Conservation (phyloP, 306 rosid genomes). For the Echinosophora koreensis region DNA sequence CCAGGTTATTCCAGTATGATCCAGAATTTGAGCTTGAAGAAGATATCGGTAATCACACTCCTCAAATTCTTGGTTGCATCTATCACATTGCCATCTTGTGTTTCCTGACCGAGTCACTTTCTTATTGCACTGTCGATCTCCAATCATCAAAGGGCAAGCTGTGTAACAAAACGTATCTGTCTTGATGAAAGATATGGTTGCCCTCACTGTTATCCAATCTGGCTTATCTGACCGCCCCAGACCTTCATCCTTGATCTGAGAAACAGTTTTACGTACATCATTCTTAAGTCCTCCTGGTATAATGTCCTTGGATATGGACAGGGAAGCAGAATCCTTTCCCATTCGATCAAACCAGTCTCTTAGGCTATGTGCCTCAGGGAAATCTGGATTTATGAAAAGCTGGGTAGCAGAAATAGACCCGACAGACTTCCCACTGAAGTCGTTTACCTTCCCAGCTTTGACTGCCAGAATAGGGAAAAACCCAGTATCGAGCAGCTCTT, state of each 20-base stretch:
- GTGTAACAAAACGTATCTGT: conserved; percentile 90
- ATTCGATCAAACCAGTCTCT: conserved; percentile 84
- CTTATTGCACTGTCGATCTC: conserved; percentile 93
- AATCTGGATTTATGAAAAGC: conserved; percentile 87
- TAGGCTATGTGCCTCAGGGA: conserved; percentile 69
- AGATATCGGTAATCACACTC: conserved; percentile 97
- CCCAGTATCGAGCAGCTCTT: conserved; percentile 73
- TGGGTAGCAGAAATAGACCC: conserved; percentile 92
- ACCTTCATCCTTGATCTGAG: conserved; percentile 96
- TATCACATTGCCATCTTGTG: conserved; percentile 81
- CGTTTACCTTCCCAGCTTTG: conserved; percentile 90
- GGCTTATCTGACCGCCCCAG: conserved; percentile 94
- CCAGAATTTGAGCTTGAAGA: conserved; percentile 95
- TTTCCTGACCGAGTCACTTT: conserved; percentile 78
- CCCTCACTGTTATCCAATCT: conserved; percentile 91
- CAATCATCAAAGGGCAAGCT: conserved; percentile 94
- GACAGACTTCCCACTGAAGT: conserved; percentile 90
- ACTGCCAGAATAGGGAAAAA: conserved; percentile 82
- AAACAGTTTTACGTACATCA: conserved; percentile 84
- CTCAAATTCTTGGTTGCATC: conserved; percentile 92
- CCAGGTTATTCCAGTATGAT: conserved; percentile 90
- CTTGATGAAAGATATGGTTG: conserved; percentile 84
- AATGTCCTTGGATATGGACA: conserved; percentile 82
- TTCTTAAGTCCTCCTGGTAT: conserved; percentile 71
- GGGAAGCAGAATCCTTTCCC: conserved; percentile 73